A percentile compares a stretch with the other conserved stretches of the same genome.
These are phyloP conservation scores for Talaromyces nanjingensis DNA, from an alignment of 495 filamentous ascomycete species.

Conservation along the genomic window DNA sequence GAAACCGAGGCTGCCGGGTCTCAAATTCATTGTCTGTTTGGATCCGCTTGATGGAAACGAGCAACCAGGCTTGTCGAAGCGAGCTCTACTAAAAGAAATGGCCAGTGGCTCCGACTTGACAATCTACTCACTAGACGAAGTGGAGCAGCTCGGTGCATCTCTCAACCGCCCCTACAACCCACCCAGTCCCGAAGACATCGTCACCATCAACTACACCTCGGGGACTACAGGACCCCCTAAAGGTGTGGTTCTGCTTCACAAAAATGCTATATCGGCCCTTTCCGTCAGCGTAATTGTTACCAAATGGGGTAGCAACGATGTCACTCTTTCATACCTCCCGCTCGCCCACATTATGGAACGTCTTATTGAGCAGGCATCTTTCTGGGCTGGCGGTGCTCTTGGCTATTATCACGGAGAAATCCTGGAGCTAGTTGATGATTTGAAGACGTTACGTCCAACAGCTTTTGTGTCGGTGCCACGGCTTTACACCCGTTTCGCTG, in stretches of 20 bases:
- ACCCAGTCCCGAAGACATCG: constrained; percentile 66
- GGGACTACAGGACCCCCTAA: constrained; percentile 94
- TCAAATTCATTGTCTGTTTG: constrained; percentile 86
- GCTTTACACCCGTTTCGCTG: constrained; percentile 86
- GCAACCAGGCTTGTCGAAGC: constrained; percentile 69
- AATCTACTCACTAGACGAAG: constrained; percentile 69
- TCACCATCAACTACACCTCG: constrained; percentile 97
- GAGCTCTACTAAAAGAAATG: constrained; percentile 63
- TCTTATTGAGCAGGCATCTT: constrained; percentile 65
- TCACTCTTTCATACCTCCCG: constrained; percentile 79
- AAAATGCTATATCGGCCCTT: constrained; percentile 69
- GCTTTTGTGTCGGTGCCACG: constrained; percentile 84
- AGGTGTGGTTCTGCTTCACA: constrained; percentile 82
- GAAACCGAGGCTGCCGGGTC: constrained; percentile 63
- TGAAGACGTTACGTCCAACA: constrained; percentile 80
- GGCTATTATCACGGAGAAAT: constrained; percentile 97
- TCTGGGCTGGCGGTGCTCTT: constrained; percentile 68
- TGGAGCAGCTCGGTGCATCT: constrained; percentile 68
- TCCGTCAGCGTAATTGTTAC: constrained; percentile 48
- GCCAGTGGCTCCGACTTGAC: constrained; percentile 64
- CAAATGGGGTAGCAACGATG: constrained; percentile 45
- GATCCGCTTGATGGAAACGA: constrained; percentile 84
- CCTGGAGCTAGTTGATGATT: constrained; percentile 76
- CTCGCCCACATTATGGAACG: constrained; percentile 93
- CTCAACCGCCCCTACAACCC: constrained; percentile 58